A percentile compares a stretch with the other conserved stretches of the same genome.
Evolutionary conservation across 768 basidiomycete genomes (phyloP).

Genomic region (Postia placenta): DNA sequence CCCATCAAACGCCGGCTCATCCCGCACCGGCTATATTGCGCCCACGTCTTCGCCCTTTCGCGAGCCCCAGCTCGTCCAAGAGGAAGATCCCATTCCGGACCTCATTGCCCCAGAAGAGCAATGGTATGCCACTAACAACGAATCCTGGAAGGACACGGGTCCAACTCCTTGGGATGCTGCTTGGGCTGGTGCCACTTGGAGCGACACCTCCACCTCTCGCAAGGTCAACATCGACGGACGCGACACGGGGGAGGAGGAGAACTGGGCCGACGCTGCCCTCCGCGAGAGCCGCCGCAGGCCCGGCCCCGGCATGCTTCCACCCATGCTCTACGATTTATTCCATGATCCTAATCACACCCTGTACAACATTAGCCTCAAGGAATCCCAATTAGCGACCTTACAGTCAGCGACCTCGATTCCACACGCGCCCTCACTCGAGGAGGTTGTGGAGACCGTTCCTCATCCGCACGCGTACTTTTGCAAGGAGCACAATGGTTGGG

Average conservation of each 20-base stretch:
- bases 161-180: conserved; percentile 5
- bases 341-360: conserved; percentile 72
- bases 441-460: conserved; percentile 64
- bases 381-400: no score
- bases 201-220: conserved; percentile 4
- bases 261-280: conserved; percentile 61
- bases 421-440: conserved; percentile 48
- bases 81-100: conserved; percentile 14
- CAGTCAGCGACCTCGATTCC: conserved; percentile 18
- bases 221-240: conserved; percentile 54
- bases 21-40: conserved; percentile 28
- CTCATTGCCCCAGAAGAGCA: conserved; percentile 5
- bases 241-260: conserved; percentile 49
- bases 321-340: conserved; percentile 57
- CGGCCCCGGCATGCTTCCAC: conserved; percentile 65
- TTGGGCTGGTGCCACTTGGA: conserved; percentile 7
- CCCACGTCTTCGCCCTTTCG: conserved; percentile 23
- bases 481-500: conserved; percentile 78
- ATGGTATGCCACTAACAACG: neutral
- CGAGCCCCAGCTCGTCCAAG: conserved; percentile 25
- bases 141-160: conserved; percentile 10
- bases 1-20: conserved; percentile 13
- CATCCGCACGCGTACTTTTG: conserved; percentile 84
- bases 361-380: conserved; percentile 50
- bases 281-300: conserved; percentile 47